phyloP scores from a whole-genome alignment of 768 basidiomycete genomes.

The Hygrocybe punicea region DNA sequence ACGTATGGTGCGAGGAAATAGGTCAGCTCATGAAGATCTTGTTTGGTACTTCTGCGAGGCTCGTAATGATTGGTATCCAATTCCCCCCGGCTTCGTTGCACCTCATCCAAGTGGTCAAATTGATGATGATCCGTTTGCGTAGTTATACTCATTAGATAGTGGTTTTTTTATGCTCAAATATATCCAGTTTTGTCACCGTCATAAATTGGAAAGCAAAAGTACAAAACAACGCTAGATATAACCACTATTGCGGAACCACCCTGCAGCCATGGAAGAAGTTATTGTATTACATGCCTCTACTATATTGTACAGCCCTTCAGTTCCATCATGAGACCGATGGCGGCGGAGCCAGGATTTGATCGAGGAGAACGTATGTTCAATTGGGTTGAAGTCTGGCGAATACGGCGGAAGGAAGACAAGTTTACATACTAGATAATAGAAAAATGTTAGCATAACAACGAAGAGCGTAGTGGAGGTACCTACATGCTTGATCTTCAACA shows the following conservation, averaged over 20 bases:
- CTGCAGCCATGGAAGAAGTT: not conserved
- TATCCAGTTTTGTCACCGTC: not conserved
- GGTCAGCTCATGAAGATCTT: not conserved
- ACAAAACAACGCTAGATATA: not conserved
- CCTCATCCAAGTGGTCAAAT: not conserved
- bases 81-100: not conserved
- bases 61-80: not conserved
- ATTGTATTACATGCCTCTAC: not conserved
- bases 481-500: slow-evolving; percentile 27
- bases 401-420: slow-evolving; percentile 26
- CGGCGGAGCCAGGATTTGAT: slow-evolving; percentile 16
- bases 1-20: not conserved
- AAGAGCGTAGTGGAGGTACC: slow-evolving; percentile 8
- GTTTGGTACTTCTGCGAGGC: not conserved
- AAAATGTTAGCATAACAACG: not conserved
- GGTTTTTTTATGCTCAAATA: not conserved
- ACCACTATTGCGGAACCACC: not conserved
- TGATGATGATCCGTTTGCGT: not conserved
- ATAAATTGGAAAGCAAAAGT: not conserved
- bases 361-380: slow-evolving; percentile 27
- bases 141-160: not conserved
- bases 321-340: too few relatives aligned
- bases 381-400: slow-evolving; percentile 34
- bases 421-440: not conserved
- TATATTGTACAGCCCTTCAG: not conserved